Evolutionary conservation across 2,329 filamentous ascomycete species (phyloP).

Genomic region (Epichloe glyceriae): DNA sequence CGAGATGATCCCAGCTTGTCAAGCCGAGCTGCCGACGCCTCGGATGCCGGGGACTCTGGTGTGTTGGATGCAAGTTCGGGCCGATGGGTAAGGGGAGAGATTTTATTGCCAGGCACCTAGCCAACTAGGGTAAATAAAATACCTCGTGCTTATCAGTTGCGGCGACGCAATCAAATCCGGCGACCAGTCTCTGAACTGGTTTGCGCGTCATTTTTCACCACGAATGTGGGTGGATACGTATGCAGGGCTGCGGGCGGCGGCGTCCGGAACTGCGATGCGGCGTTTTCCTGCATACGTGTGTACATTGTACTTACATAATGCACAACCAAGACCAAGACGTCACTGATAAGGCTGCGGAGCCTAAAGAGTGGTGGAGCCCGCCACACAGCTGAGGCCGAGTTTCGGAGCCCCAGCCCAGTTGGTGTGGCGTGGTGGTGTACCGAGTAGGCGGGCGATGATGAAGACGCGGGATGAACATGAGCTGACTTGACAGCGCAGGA

Average conservation of each 20-base stretch:
- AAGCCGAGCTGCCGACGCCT: background rate
- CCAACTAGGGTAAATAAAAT: too few species aligned
- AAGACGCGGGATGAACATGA: background rate
- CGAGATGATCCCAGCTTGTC: background rate
- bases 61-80: background rate
- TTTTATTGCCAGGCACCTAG: too few species aligned
- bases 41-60: background rate
- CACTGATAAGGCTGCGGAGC: constrained; percentile 2
- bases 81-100: background rate
- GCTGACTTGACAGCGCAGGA: background rate
- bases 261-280: background rate
- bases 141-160: too few species aligned
- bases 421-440: too few species aligned
- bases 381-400: background rate
- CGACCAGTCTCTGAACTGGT: too few species aligned
- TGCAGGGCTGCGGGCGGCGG: background rate
- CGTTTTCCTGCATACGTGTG: too few species aligned
- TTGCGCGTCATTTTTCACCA: too few species aligned
- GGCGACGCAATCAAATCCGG: too few species aligned
- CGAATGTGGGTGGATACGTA: background rate
- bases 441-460: background rate
- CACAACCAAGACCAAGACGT: background rate
- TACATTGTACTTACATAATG: too few species aligned
- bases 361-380: background rate
- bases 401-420: background rate